Evolutionary conservation across 2,329 filamentous ascomycete species (phyloP), one percentile per base, ranked within the genome.

Genomic region (Epichloe elymi): DNA sequence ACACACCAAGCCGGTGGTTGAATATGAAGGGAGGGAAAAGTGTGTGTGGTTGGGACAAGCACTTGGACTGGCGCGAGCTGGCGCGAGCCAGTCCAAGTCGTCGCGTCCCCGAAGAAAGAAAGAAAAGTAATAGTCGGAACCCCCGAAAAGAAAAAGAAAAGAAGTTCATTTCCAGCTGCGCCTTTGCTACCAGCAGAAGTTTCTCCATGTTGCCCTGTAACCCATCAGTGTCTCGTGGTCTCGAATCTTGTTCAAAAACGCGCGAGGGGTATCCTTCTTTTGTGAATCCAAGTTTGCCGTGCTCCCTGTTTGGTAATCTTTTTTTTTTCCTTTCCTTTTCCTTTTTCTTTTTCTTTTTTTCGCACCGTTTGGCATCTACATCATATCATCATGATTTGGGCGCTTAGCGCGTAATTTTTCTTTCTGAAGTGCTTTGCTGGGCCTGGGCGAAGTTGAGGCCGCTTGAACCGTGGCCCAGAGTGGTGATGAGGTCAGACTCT

Each of bases 401-500:
- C 49, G 49, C 45, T 39, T 23, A 40, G 45, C 8, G 26, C 26
- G 26, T 7, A 0, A 3, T 10, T 30, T 7, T 30, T 30, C 26
- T 30, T 30, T 26, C 5, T n/a, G 20, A 2, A 14, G 26, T 30
- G 26, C 6, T 38, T 30, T 36, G 30, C 20, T 48, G 35, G 19
- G 17, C 5, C 46, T 53, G 14, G 19, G 53, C 20, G 49, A 62
- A 62, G 52, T 51, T 36, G 49, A 61, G 15, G 49, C 58, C 59
- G 37, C 59, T 56, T 41, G 51, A 52, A 46, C 67, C 66, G 44
- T 57, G 56, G 48, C 74, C 74, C 8, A 78, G 71, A 26, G 74
- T 76, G 62, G 70, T 73, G 61, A 79, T 65, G 57, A 80, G 65
- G 55, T 78, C 68, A 15, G 57, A 61, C 62, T 74, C 72, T 6